Evolutionary conservation across 2,329 filamentous ascomycete genomes (phyloP), one percentile per base, ranked within the genome.

Genomic region (Emydomyces testavorans): DNA sequence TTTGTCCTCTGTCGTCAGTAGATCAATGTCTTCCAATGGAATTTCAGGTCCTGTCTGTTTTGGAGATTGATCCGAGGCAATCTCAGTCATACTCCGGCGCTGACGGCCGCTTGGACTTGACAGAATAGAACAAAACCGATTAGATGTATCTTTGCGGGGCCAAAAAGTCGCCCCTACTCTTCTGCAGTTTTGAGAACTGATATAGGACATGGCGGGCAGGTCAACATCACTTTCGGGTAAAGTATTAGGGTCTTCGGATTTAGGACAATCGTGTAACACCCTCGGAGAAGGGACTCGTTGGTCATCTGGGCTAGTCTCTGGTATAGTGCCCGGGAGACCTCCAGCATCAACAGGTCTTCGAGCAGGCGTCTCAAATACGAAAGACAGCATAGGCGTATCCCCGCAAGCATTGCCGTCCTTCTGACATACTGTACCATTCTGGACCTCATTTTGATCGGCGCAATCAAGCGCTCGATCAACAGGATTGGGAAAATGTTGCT

Each of bases 11-110:
- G 57, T 59, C 1, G 60, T 66, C 24, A 71, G 54, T 8, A 71
- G 56, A 28, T 60, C 60, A 40, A 62, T 58, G 20, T 57, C 56
- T 24, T 56, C 57, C 11, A 54, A 54, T n/a, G 55, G 57, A 41
- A 61, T 56, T 40, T 64, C 47, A n/a, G 55, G 51, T 10, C 43
- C 26, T 10, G 47, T 36, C 32, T 50, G 52, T 15, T 50, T 60
- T 4, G 68, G 68, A 2, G 68, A 69, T 38, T 60, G 57, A 44
- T 69, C 66, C 1, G 63, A 59, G 20, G 67, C 67, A 53, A 72
- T 69, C 24, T 69, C 63, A 10, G 67, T 64, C 45, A 69, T 57
- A 42, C 60, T 58, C 45, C 62, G 60, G 35, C 65, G 63, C 44
- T 61, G 62, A 24, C 62, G 59, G 38, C 62, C 62, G 46, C 60